Evolutionary conservation across 2,329 filamentous ascomycete species (phyloP).

Genomic region (Dothideomycetidae sp.): DNA sequence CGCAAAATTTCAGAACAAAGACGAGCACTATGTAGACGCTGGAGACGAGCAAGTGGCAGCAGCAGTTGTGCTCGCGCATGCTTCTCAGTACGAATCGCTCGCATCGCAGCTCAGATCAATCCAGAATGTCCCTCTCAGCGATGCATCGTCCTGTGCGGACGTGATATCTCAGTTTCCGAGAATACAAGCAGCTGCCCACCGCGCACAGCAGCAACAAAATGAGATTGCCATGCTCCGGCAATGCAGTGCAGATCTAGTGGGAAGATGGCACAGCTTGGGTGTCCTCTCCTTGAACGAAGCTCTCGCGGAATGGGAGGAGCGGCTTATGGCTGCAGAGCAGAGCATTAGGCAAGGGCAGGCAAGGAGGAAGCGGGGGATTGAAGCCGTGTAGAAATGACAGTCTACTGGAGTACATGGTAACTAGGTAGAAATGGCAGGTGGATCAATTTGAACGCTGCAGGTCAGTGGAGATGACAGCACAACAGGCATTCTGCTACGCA

Average conservation of each 20-base stretch:
- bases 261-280: constrained; percentile 57
- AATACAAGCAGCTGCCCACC: constrained; percentile 46
- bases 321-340: constrained; percentile 51
- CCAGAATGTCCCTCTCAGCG: constrained; percentile 30
- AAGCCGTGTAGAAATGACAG: constrained; percentile 25
- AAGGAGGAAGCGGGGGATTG: constrained; percentile 39
- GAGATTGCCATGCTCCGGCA: constrained; percentile 50
- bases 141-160: constrained; percentile 32
- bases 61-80: constrained; percentile 31
- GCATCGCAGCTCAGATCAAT: constrained; percentile 32
- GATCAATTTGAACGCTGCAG: too few species aligned
- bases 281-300: constrained; percentile 53
- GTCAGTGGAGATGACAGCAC: too few species aligned
- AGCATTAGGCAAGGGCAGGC: constrained; percentile 49
- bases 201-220: constrained; percentile 45
- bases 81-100: constrained; percentile 27
- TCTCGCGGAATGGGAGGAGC: constrained; percentile 57
- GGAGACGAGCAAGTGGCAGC: constrained; percentile 8
- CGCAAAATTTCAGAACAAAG: too few species aligned
- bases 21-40: neutral
- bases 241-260: constrained; percentile 42
- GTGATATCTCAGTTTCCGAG: constrained; percentile 46
- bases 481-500: too few species aligned
- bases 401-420: too few species aligned
- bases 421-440: too few species aligned